phyloP scores from a whole-genome alignment of 75 land plant genomes.

The Cryptomeria japonica region DNA sequence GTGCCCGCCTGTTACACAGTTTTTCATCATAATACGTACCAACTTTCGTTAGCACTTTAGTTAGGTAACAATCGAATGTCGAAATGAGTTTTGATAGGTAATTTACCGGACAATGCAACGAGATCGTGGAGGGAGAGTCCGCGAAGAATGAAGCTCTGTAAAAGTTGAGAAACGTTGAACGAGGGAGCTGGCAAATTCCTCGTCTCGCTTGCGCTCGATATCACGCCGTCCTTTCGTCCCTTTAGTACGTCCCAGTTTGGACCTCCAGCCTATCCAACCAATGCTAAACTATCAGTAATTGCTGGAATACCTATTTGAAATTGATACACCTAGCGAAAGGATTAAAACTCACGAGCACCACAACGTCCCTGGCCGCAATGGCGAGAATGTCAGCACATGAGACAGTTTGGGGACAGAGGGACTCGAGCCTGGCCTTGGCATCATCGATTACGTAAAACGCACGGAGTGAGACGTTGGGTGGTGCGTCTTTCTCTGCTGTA shows the following conservation, averaged over 20 bases:
- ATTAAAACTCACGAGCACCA: constrained; percentile 36
- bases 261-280: constrained; percentile 27
- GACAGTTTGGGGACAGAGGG: constrained; percentile 45
- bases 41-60: too few species aligned
- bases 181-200: constrained; percentile 29
- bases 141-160: constrained; percentile 18
- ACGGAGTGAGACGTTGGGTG: constrained; percentile 48
- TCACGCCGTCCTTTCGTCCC: constrained; percentile 34
- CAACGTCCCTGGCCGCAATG: constrained; percentile 63
- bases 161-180: constrained; percentile 15
- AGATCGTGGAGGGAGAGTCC: constrained; percentile 27
- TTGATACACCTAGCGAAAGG: background rate
- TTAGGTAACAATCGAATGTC: too few species aligned
- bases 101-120: constrained; percentile 38
- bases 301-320: background rate
- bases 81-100: too few species aligned
- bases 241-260: constrained; percentile 21
- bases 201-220: constrained; percentile 17
- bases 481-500: constrained; percentile 55
- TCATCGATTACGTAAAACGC: constrained; percentile 56
- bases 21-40: too few species aligned
- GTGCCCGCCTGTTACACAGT: constrained; percentile 16
- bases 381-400: constrained; percentile 68
- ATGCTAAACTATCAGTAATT: background rate
- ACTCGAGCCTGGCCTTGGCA: constrained; percentile 50